Evolutionary conservation across 192 early-diverging fungal genomes (phyloP).

Genomic region (Phlyctochytrium bullatum): DNA sequence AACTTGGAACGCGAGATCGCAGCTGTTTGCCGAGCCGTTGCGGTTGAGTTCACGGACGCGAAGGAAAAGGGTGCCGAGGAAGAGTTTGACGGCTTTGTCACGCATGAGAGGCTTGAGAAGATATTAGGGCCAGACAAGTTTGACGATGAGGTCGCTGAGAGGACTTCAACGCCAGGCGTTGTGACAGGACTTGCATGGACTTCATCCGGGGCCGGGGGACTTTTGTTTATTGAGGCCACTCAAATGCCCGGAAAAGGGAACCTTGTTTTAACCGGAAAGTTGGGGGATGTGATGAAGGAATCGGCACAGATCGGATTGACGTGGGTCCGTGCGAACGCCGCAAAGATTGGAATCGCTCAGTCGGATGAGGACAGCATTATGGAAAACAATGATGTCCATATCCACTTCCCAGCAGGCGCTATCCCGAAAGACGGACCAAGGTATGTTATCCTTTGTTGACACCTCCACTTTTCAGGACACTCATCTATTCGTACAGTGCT

Average conservation of each 20-base stretch:
- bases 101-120: slow-evolving; percentile 45
- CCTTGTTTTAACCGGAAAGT: slow-evolving; percentile 46
- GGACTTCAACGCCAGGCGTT: slow-evolving; percentile 65
- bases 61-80: slow-evolving; percentile 37
- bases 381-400: slow-evolving; percentile 71
- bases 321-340: slow-evolving; percentile 72
- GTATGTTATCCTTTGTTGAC: slow-evolving; percentile 35
- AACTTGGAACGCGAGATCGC: slow-evolving; percentile 72
- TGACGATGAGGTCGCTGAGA: slow-evolving; percentile 70
- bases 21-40: slow-evolving; percentile 63
- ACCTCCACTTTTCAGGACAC: slow-evolving; percentile 18
- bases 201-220: slow-evolving; percentile 64
- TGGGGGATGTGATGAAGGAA: slow-evolving; percentile 87
- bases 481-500: slow-evolving; percentile 38
- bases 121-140: slow-evolving; percentile 67
- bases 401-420: slow-evolving; percentile 82
- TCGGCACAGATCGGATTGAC: slow-evolving; percentile 74
- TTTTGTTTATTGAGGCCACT: slow-evolving; percentile 79
- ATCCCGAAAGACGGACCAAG: slow-evolving; percentile 83
- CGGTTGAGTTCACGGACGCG: slow-evolving; percentile 63
- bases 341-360: slow-evolving; percentile 42
- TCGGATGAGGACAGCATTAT: slow-evolving; percentile 14
- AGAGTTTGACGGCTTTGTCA: slow-evolving; percentile 48
- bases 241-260: slow-evolving; percentile 71
- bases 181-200: slow-evolving; percentile 83